Evolutionary conservation across 2,329 filamentous ascomycete species (phyloP).

Genomic region (Nemania sp.): DNA sequence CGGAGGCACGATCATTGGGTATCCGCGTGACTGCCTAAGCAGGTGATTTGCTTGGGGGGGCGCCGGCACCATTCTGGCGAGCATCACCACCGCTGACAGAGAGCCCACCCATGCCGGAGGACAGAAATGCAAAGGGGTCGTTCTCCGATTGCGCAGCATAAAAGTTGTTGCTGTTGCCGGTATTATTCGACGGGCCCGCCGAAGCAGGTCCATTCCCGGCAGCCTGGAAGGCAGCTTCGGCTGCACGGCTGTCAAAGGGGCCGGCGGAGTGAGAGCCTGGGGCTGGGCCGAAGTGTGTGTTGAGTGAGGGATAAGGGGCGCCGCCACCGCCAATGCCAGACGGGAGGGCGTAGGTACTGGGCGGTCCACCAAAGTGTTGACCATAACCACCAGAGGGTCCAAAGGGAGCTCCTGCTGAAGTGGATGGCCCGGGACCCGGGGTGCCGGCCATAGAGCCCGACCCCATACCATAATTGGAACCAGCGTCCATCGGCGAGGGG

Average conservation of each 20-base stretch:
- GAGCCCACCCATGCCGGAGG: constrained; percentile 70
- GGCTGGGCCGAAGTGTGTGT: constrained; percentile 77
- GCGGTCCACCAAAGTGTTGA: constrained; percentile 85
- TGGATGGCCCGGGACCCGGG: constrained; percentile 75
- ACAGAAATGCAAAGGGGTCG: constrained; percentile 81
- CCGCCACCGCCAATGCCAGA: constrained; percentile 80
- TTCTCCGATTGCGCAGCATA: constrained; percentile 68
- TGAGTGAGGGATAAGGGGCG: constrained; percentile 79
- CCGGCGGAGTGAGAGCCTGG: constrained; percentile 80
- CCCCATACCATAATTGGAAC: constrained; percentile 81
- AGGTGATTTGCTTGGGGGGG: constrained; percentile 62
- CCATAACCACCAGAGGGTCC: constrained; percentile 65
- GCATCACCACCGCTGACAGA: constrained; percentile 68
- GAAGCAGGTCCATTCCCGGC: constrained; percentile 81
- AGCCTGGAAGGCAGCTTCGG: constrained; percentile 91
- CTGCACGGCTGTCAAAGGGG: constrained; percentile 88
- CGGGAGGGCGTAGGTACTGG: constrained; percentile 86
- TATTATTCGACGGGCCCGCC: constrained; percentile 62
- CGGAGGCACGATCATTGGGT: constrained; percentile 20
- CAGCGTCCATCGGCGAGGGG: constrained; percentile 85
- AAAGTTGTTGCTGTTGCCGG: constrained; percentile 59
- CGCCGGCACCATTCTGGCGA: constrained; percentile 64
- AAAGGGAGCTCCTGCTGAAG: constrained; percentile 69
- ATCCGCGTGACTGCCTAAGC: constrained; percentile 46
- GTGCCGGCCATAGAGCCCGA: constrained; percentile 85